Base-by-base conservation (phyloP, 345 rosid species). In the Punica granatum region DNA sequence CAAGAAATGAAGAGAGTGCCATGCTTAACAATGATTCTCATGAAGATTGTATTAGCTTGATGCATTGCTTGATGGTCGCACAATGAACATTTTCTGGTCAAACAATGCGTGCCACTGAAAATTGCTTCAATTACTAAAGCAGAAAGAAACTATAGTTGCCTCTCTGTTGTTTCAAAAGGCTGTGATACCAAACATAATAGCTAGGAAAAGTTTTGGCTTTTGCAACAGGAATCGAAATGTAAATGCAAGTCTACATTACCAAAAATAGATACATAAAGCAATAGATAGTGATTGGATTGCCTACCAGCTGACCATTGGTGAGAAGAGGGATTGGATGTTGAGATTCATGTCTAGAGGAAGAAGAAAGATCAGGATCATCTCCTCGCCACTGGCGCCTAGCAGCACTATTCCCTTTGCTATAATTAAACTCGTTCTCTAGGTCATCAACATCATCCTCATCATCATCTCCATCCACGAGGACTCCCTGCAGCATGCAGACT, bases 401-500 rank as follows among this genome's bases (percentile, higher is more conserved):
- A 74, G 83, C 80, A 80, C 76, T 79, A 69, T 59, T 77, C 70
- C 87, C 88, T 69, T 88, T 92, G 63, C 83, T 64, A 81, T 91
- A 91, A 73, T 85, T 93, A 78, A 93, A 93, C 76, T 93, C 98
- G 9, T 90, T 84, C 66, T 93, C 98, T 13, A 90, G 89, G 78
- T 93, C 97, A 71, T 93, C 98, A 37, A 86, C 70, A 58, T 87
- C 98, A 72, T 93, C 98, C 73, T 93, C 98, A 68, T 93, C 97
- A 6, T 93, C 98, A 69, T 93, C 98, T 67, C 98, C 97, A 56
- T 83, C 96, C 69, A 93, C 98, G 76, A 0, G 96, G 80, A 43
- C 98, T 87, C 70, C 98, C 97, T 92, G 26, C 30, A 37, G 25
- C 51, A 34, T 41, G 42, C 30, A 63, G 33, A 70, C 43, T 15